A percentile compares a stretch with the other conserved stretches of the same genome.
Evolutionary conservation across 345 rosid species (phyloP).

Genomic region (Citrus trifoliata): DNA sequence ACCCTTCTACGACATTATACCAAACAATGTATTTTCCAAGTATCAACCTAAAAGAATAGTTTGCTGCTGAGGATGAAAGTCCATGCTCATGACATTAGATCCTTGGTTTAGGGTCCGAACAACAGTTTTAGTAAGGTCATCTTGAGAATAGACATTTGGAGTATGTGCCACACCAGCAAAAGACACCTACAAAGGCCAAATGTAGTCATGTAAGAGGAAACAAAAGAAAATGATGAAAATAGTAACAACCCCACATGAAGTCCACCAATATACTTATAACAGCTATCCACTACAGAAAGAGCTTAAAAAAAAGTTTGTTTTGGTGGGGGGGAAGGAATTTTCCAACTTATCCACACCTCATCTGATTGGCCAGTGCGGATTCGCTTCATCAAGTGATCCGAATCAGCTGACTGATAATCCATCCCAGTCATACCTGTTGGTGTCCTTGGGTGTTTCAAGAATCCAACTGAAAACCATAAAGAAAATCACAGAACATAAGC

Average conservation of each 20-base stretch:
- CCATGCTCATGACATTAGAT: constrained; percentile 53
- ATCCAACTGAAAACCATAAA: constrained; percentile 40
- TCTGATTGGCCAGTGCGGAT: constrained; percentile 60
- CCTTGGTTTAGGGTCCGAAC: constrained; percentile 38
- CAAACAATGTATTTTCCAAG: not conserved
- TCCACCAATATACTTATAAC: not conserved
- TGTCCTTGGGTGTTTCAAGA: constrained; percentile 65
- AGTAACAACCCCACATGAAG: not conserved
- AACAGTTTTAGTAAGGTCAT: constrained; percentile 39
- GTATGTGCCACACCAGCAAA: constrained; percentile 46
- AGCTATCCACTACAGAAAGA: not conserved
- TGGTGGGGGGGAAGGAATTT: not conserved
- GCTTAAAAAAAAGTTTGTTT: not conserved
- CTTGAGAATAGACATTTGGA: constrained; percentile 49
- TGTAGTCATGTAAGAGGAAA: not conserved
- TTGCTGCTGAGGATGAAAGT: constrained; percentile 51
- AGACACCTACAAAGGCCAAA: constrained; percentile 30
- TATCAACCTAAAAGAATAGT: constrained; percentile 38
- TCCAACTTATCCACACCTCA: constrained; percentile 40
- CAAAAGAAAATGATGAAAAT: not conserved
- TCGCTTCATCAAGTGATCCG: constrained; percentile 72
- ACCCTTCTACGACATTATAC: not conserved
- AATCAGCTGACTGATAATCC: constrained; percentile 76
- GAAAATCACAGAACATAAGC: constrained; percentile 1
- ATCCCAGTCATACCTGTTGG: constrained; percentile 50